Evolutionary conservation across 2,329 filamentous ascomycete genomes (phyloP).

Genomic region (Hymenoscyphus occultus): DNA sequence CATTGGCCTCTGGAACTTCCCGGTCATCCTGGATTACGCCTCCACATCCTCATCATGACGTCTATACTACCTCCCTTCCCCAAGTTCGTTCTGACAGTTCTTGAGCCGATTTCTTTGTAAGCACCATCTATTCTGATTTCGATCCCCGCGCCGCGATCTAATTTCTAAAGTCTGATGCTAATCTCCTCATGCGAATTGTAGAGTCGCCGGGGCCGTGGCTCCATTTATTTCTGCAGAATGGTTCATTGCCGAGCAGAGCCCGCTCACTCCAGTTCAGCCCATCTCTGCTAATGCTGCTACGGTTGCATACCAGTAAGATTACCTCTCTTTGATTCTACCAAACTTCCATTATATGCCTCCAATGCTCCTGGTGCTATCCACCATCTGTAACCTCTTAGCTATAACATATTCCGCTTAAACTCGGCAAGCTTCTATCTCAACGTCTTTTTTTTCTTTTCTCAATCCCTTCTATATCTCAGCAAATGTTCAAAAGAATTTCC

Average conservation of each 20-base stretch:
- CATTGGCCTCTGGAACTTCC: too few relatives aligned
- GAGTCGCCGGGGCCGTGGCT: conserved; percentile 56
- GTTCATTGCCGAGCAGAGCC: conserved; percentile 63
- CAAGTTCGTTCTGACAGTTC: conserved; percentile 61
- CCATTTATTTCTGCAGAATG: conserved; percentile 55
- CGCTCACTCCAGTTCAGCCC: conserved; percentile 36
- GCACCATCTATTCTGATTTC: conserved; percentile 23
- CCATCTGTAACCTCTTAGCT: not conserved
- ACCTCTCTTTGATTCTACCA: not conserved
- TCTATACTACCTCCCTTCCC: conserved; percentile 62
- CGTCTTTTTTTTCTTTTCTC: too few relatives aligned
- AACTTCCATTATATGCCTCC: conserved; percentile 18
- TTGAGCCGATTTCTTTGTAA: conserved; percentile 69
- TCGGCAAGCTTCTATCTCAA: too few relatives aligned
- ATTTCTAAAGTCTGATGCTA: conserved; percentile 1
- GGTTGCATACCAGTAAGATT: conserved; percentile 28
- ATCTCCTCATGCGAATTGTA: conserved; percentile 34
- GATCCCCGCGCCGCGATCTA: not conserved
- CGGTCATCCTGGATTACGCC: too few relatives aligned
- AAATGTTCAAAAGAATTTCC: not conserved
- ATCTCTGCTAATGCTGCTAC: conserved; percentile 38
- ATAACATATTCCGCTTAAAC: too few relatives aligned
- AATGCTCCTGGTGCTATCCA: conserved; percentile 48
- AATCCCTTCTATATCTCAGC: too few relatives aligned
- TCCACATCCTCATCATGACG: conserved; percentile 46